A percentile compares a stretch with the other conserved stretches of the same genome.
phyloP scores from a whole-genome alignment of 305 asterid genomes.

The Solanum hybrid region DNA sequence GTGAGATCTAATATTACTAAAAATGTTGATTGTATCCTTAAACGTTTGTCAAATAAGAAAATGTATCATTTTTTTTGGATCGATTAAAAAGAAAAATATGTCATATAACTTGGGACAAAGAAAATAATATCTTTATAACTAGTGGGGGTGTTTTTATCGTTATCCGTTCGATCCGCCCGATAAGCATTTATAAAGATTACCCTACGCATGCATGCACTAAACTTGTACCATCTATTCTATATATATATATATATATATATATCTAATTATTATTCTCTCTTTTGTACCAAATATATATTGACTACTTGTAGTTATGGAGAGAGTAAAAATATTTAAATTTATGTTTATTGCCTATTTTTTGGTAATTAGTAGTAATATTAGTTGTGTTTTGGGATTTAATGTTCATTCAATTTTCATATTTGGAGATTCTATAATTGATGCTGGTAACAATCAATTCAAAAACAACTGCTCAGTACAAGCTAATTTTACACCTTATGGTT shows the following conservation, averaged over 20 bases:
- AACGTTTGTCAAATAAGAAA: not conserved
- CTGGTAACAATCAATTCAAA: constrained; percentile 64
- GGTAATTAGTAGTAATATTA: not conserved
- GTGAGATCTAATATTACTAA: not conserved
- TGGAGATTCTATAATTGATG: constrained; percentile 69
- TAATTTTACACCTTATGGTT: constrained; percentile 77
- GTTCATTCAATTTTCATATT: constrained; percentile 49
- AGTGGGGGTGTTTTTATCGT: not conserved
- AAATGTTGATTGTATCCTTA: too few species aligned
- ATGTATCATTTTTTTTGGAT: too few species aligned
- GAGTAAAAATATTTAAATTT: constrained; percentile 21
- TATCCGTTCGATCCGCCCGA: too few species aligned
- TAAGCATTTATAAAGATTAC: not conserved
- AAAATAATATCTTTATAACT: too few species aligned
- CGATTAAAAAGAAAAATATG: too few species aligned
- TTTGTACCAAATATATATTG: not conserved
- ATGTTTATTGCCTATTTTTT: constrained; percentile 6
- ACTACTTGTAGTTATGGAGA: not conserved
- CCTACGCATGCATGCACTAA: not conserved
- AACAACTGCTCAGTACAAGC: constrained; percentile 51
- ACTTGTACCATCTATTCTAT: not conserved
- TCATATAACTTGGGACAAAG: not conserved
- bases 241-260: not conserved
- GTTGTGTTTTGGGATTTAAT: constrained; percentile 17
- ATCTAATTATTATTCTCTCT: not conserved